Conservation (phyloP, 192 early-diverging fungal species). For the Gigaspora rosea region DNA sequence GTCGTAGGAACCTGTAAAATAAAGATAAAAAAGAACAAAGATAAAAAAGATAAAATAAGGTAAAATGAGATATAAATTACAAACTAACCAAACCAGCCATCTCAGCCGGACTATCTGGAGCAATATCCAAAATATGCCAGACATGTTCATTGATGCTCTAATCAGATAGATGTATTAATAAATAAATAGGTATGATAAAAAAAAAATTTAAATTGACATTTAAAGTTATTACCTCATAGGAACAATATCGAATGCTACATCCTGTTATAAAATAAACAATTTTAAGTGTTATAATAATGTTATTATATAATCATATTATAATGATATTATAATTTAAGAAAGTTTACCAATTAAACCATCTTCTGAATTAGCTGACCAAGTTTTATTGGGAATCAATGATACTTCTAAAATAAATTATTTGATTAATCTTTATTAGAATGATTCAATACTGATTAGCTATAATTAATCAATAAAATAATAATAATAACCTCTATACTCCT, state of each 20-base stretch:
- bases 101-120: conserved; percentile 68
- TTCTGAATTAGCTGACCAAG: conserved; percentile 37
- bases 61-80: no score
- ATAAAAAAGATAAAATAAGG: no score
- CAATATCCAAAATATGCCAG: conserved; percentile 70
- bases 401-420: conserved; percentile 33
- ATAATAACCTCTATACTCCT: conserved; percentile 48
- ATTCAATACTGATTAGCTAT: not conserved
- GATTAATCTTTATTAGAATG: not conserved
- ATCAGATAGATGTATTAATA: not conserved
- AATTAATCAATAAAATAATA: not conserved
- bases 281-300: no score
- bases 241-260: conserved; percentile 69
- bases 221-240: conserved; percentile 47
- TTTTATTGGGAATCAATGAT: conserved; percentile 35
- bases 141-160: conserved; percentile 55
- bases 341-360: conserved; percentile 45
- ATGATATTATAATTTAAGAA: no score
- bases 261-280: conserved; percentile 38
- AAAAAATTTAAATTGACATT: conserved; percentile 10
- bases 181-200: not conserved
- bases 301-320: no score
- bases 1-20: conserved; percentile 40
- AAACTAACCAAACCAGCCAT: conserved; percentile 62
- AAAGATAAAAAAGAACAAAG: no score